A percentile compares a stretch with the other conserved stretches of the same genome.
Evolutionary conservation across 1,284 basidiomycete genomes (phyloP).

Genomic region (Melampsora americana): DNA sequence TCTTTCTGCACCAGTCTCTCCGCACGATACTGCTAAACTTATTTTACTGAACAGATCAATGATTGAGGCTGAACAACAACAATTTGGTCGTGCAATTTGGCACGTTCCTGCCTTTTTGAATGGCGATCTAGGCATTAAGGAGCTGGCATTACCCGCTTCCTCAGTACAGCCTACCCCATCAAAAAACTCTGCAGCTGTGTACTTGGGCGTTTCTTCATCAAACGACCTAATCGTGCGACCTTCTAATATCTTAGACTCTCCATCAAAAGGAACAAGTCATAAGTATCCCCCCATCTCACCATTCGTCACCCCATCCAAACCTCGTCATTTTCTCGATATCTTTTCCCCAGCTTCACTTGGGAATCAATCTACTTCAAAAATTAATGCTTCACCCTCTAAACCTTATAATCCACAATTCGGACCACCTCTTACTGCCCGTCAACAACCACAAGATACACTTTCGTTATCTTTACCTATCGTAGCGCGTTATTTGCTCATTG

Average conservation of each 20-base stretch:
- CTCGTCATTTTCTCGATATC: constrained; percentile 26
- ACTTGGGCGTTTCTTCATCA: neutral
- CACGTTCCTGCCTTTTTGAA: constrained; percentile 27
- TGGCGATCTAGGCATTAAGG: neutral
- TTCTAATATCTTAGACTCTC: neutral
- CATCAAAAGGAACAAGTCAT: neutral
- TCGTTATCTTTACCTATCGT: constrained; percentile 24
- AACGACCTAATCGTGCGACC: neutral
- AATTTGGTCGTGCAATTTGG: constrained; percentile 19
- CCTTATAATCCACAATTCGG: constrained; percentile 5
- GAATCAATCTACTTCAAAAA: neutral
- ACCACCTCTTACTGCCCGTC: constrained; percentile 18
- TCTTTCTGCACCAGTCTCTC: neutral
- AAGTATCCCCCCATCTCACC: neutral
- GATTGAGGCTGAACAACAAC: constrained; percentile 31
- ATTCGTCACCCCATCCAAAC: constrained; percentile 31
- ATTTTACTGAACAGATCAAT: constrained; percentile 20
- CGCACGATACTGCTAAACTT: constrained; percentile 27
- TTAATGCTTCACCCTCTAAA: constrained; percentile 4
- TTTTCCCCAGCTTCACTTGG: constrained; percentile 13
- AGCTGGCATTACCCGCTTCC: neutral
- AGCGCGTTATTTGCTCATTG: constrained; percentile 19
- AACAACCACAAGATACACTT: constrained; percentile 26
- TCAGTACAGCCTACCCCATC: neutral
- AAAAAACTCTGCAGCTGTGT: neutral